Evolutionary conservation across 2,329 filamentous ascomycete species (phyloP), one percentile per base, ranked within the genome.

Genomic region (Tolypocladium guangdongense): DNA sequence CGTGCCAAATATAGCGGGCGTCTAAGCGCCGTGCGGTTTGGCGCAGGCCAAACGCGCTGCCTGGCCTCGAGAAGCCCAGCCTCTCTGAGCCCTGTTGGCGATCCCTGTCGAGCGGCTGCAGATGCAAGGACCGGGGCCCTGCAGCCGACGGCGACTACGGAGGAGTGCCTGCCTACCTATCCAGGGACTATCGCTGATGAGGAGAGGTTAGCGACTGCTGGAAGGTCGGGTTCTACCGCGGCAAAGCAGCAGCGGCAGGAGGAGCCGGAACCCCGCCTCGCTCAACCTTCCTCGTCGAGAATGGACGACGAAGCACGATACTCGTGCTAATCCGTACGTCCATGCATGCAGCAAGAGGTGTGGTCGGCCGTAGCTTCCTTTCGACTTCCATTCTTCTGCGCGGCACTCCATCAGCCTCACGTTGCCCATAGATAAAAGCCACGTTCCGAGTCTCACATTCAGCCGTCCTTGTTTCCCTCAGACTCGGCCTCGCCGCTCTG

Each of bases 1-100:
- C 54, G 32, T 8, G 56, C 59, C 61, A 63, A 64, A 63, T 64
- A 66, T 66, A 66, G 64, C 56, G 52, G 58, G 55, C 57, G 54
- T 53, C 55, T 64, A 64, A 61, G 62, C 62, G 62, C 62, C 59
- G 59, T 59, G 58, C 61, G 57, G 27, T 27, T 6, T 27, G 3
- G 27, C 27, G 27, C 27, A 27, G 27, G 27, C 27, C 27, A 27
- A 27, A 3, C 3, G 27, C 27, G 27, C 27, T n/a, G 35, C 16
- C 48, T 8, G 27, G n/a, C 43, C 27, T 32, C 8, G 27, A 43
- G 18, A 10, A 27, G 18, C 22, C 20, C 49, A 20, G 43, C 49
- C 27, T 22, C 49, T 30, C 16, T 46, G 43, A 8, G 37, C 37
- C 4, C n/a, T 39, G 18, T 7, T 16, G 18, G 47, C 11, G 47